Evolutionary conservation across 2,329 filamentous ascomycete species (phyloP).

Genomic region (Hypoxylon sp.): DNA sequence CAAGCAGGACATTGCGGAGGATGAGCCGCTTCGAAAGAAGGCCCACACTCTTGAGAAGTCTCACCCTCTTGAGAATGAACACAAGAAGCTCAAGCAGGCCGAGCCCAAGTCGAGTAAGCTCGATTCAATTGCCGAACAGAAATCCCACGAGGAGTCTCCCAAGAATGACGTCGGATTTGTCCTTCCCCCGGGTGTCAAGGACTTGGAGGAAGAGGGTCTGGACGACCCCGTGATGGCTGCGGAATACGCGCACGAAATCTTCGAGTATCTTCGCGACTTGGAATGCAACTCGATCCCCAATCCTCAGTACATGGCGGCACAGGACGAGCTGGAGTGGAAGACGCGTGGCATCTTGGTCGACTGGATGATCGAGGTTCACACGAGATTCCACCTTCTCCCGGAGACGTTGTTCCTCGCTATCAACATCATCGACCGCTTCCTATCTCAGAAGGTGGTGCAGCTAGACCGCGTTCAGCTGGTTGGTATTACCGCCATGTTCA

Average conservation of each 20-base stretch:
- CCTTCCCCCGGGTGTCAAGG: constrained; percentile 56
- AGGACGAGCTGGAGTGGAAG: constrained; percentile 97
- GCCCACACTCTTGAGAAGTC: constrained; percentile 60
- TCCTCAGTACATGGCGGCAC: constrained; percentile 92
- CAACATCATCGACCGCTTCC: constrained; percentile 98
- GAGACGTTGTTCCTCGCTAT: constrained; percentile 96
- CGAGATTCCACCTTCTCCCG: constrained; percentile 91
- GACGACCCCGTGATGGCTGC: constrained; percentile 98
- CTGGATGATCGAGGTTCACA: constrained; percentile 98
- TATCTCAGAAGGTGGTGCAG: constrained; percentile 94
- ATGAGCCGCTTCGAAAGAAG: constrained; percentile 75
- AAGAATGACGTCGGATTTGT: constrained; percentile 24
- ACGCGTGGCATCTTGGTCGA: constrained; percentile 96
- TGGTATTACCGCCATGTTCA: constrained; percentile 98
- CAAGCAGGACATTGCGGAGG: constrained; percentile 68
- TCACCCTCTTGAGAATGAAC: constrained; percentile 60
- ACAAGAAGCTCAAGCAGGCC: constrained; percentile 52
- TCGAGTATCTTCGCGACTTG: constrained; percentile 90
- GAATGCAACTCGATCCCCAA: constrained; percentile 84
- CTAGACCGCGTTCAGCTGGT: constrained; percentile 96
- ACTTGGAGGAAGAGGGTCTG: constrained; percentile 85
- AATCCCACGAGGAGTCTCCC: constrained; percentile 41
- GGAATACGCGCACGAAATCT: constrained; percentile 96
- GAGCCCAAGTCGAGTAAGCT: constrained; percentile 33
- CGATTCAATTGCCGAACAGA: constrained; percentile 47